phyloP scores from a whole-genome alignment of 2,329 filamentous ascomycete species.

The Xylaria sp. region DNA sequence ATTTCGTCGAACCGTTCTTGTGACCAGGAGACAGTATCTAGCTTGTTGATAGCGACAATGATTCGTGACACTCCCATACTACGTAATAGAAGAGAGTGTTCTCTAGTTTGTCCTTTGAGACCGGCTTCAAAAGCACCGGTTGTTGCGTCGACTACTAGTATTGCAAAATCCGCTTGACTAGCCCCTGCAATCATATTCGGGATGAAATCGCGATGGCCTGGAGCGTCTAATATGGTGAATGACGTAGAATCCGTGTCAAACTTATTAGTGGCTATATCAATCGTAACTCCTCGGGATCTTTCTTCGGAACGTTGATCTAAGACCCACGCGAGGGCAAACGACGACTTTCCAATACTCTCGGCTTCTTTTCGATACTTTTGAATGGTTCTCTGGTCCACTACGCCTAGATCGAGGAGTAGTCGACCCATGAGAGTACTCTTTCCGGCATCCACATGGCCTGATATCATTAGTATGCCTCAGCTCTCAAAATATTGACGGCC shows the following conservation, averaged over 20 bases:
- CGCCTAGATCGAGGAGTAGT: slow-evolving; percentile 87
- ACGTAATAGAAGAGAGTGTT: slow-evolving; percentile 88
- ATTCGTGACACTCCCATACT: slow-evolving; percentile 91
- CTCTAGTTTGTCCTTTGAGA: slow-evolving; percentile 90
- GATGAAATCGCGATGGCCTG: slow-evolving; percentile 94
- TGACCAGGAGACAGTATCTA: slow-evolving; percentile 88
- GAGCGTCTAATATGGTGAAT: slow-evolving; percentile 95
- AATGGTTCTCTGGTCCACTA: slow-evolving; percentile 86
- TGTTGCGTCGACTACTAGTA: slow-evolving; percentile 91
- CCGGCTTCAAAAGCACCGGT: slow-evolving; percentile 94
- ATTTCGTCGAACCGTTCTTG: slow-evolving; percentile 87
- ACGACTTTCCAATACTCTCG: slow-evolving; percentile 90
- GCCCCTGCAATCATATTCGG: slow-evolving; percentile 99
- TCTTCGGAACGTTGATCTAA: slow-evolving; percentile 93
- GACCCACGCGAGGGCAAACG: slow-evolving; percentile 97
- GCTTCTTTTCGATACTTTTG: slow-evolving; percentile 91
- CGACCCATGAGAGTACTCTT: slow-evolving; percentile 98
- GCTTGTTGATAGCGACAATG: slow-evolving; percentile 94
- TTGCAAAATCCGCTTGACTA: slow-evolving; percentile 93
- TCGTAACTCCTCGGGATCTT: slow-evolving; percentile 88
- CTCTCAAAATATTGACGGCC: background rate
- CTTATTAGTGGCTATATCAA: slow-evolving; percentile 94
- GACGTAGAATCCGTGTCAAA: slow-evolving; percentile 88
- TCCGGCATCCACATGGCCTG: slow-evolving; percentile 95
- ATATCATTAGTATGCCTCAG: slow-evolving; percentile 26